Evolutionary conservation across 805 yeast species (phyloP).

Genomic region (Schizosaccharomyces octosporus): DNA sequence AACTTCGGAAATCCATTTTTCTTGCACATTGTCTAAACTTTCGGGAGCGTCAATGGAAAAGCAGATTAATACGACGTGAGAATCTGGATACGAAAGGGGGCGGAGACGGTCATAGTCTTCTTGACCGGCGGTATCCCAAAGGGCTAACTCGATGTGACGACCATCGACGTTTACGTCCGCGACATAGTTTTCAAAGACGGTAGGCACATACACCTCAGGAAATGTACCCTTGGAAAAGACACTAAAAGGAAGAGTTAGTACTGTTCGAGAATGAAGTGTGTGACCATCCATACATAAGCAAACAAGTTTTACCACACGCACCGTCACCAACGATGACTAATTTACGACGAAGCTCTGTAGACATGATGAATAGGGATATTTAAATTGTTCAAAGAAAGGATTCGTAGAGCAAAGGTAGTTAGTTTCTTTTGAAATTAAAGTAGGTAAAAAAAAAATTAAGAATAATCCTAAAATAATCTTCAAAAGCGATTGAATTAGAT

Average conservation of each 20-base stretch:
- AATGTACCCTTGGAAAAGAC: slow-evolving; percentile 68
- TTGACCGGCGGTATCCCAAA: slow-evolving; percentile 98
- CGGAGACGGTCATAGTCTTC: slow-evolving; percentile 89
- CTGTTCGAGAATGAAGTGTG: too few species aligned
- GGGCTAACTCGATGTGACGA: slow-evolving; percentile 72
- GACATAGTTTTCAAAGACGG: slow-evolving; percentile 91
- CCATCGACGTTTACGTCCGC: slow-evolving; percentile 87
- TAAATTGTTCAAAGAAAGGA: not conserved
- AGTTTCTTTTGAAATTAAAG: too few species aligned
- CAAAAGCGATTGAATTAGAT: too few species aligned
- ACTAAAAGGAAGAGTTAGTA: slow-evolving; percentile 9
- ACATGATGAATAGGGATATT: not conserved
- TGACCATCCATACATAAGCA: slow-evolving; percentile 25
- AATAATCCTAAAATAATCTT: too few species aligned
- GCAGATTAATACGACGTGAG: slow-evolving; percentile 76
- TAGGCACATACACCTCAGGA: slow-evolving; percentile 87
- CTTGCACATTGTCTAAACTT: slow-evolving; percentile 78
- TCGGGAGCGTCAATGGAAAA: slow-evolving; percentile 79
- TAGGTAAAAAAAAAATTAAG: too few species aligned
- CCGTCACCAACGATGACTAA: slow-evolving; percentile 91
- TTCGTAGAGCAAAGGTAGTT: too few species aligned
- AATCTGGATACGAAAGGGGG: slow-evolving; percentile 78
- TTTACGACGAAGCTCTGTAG: slow-evolving; percentile 19
- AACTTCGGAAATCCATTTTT: slow-evolving; percentile 87
- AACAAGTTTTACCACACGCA: slow-evolving; percentile 91